A percentile compares a stretch with the other conserved stretches of the same genome.
phyloP scores from a whole-genome alignment of 139 green algal species.

The Pleodorina starrii region DNA sequence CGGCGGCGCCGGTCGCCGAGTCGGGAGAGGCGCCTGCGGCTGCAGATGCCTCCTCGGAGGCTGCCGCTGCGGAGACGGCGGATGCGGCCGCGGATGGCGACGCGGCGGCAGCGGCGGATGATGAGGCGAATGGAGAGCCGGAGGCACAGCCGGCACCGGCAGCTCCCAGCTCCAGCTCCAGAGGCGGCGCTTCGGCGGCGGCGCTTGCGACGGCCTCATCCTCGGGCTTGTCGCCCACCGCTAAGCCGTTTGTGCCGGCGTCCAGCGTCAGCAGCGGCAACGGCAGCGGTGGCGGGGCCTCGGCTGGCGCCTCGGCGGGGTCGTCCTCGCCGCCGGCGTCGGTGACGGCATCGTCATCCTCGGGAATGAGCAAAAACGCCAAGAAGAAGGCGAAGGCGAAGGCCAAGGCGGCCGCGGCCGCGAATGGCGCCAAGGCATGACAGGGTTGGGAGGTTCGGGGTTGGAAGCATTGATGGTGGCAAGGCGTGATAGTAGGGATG shows the following conservation, averaged over 20 bases:
- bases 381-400: constrained; percentile 28
- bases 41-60: neutral
- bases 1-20: neutral
- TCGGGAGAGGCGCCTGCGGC: neutral
- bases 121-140: too few relatives aligned
- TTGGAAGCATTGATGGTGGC: too few relatives aligned
- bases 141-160: neutral
- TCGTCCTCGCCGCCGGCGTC: neutral
- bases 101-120: neutral
- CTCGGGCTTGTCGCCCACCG: constrained; percentile 3
- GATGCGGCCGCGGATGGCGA: neutral
- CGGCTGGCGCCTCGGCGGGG: neutral
- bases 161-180: too few relatives aligned
- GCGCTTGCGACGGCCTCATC: neutral
- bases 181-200: neutral
- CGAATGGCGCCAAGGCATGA: neutral
- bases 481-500: too few relatives aligned
- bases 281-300: neutral
- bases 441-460: too few relatives aligned
- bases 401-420: neutral
- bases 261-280: neutral
- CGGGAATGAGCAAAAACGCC: neutral
- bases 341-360: neutral
- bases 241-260: constrained; percentile 36
- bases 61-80: neutral